Percentiles rank a stretch among this genome's conserved stretches.
These are phyloP conservation scores for Hypoxylon sp. DNA, from an alignment of 2,329 filamentous ascomycete genomes.

Conservation along the genomic window DNA sequence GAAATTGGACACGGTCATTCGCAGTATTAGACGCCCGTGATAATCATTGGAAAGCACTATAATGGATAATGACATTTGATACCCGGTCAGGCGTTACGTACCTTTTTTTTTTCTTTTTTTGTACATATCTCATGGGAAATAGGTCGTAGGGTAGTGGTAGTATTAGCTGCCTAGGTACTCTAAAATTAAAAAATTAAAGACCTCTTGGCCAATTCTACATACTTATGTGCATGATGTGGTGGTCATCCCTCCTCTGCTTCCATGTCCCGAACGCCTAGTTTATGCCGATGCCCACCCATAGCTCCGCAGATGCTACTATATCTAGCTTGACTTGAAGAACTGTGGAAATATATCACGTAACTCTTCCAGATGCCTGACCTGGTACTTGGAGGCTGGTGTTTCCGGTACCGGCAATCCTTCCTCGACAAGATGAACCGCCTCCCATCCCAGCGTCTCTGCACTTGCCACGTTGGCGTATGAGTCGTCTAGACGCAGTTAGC, in stretches of 20 bases:
- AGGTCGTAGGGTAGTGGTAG: constrained; percentile 2
- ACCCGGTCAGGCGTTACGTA: constrained; percentile 44
- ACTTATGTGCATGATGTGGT: not conserved
- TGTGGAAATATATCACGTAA: constrained; percentile 82
- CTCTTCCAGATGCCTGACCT: constrained; percentile 81
- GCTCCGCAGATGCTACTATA: constrained; percentile 8
- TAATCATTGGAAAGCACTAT: constrained; percentile 7
- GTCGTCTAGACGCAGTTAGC: constrained; percentile 72
- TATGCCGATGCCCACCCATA: constrained; percentile 8
- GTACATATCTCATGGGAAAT: constrained; percentile 8
- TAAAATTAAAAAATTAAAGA: not conserved
- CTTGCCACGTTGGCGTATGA: constrained; percentile 84
- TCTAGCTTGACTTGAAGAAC: constrained; percentile 74
- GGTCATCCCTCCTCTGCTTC: constrained; percentile 12
- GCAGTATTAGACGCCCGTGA: constrained; percentile 69
- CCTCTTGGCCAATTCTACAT: not conserved
- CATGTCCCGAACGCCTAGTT: constrained; percentile 13
- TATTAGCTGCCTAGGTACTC: constrained; percentile 12
- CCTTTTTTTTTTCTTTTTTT: no score
- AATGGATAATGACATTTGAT: constrained; percentile 39
- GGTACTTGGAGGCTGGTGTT: constrained; percentile 75
- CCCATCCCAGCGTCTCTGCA: constrained; percentile 86
- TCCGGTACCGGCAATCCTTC: constrained; percentile 73
- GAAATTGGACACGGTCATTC: constrained; percentile 71
- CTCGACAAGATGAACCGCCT: constrained; percentile 85